Evolutionary conservation across 1,284 basidiomycete species (phyloP).

Genomic region (Cutaneotrichosporon spelunceum): DNA sequence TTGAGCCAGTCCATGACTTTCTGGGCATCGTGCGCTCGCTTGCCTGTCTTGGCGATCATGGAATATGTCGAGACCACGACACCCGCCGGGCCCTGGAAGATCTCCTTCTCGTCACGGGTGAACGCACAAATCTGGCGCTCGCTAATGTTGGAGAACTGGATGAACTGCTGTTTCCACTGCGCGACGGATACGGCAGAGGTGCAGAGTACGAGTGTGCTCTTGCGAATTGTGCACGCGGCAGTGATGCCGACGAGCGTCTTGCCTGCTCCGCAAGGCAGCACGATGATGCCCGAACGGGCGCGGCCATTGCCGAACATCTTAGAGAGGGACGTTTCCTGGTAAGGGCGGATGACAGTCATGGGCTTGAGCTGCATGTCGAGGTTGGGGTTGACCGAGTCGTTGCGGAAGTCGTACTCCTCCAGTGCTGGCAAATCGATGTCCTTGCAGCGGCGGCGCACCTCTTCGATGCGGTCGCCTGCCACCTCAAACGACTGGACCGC

Average conservation of each 20-base stretch:
- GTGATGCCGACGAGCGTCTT: slow-evolving; percentile 99
- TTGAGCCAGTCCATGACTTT: slow-evolving; percentile 99
- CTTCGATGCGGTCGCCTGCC: slow-evolving; percentile 84
- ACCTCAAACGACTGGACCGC: slow-evolving; percentile 95
- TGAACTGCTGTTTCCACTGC: slow-evolving; percentile 97
- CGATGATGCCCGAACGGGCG: slow-evolving; percentile 96
- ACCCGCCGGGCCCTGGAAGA: slow-evolving; percentile 78
- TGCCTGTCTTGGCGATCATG: slow-evolving; percentile 96
- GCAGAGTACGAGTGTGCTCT: slow-evolving; percentile 95
- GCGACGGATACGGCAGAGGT: slow-evolving; percentile 95
- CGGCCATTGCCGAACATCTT: slow-evolving; percentile 99
- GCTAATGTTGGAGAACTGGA: slow-evolving; percentile 95
- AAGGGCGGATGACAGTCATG: slow-evolving; percentile 89
- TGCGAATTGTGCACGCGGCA: slow-evolving; percentile 98
- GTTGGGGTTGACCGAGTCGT: slow-evolving; percentile 89
- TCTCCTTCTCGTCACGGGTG: slow-evolving; percentile 93
- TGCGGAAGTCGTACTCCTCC: slow-evolving; percentile 96
- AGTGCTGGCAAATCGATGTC: slow-evolving; percentile 94
- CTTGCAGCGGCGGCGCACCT: slow-evolving; percentile 87
- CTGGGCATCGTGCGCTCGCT: slow-evolving; percentile 91
- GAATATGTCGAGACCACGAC: slow-evolving; percentile 97
- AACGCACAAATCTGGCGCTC: slow-evolving; percentile 93
- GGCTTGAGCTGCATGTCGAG: slow-evolving; percentile 96
- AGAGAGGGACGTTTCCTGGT: slow-evolving; percentile 92
- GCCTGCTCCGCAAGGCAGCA: slow-evolving; percentile 95